Evolutionary conservation across 2,329 filamentous ascomycete species (phyloP), one percentile per base, ranked within the genome.

Genomic region (Ambrosiella cleistominuta): DNA sequence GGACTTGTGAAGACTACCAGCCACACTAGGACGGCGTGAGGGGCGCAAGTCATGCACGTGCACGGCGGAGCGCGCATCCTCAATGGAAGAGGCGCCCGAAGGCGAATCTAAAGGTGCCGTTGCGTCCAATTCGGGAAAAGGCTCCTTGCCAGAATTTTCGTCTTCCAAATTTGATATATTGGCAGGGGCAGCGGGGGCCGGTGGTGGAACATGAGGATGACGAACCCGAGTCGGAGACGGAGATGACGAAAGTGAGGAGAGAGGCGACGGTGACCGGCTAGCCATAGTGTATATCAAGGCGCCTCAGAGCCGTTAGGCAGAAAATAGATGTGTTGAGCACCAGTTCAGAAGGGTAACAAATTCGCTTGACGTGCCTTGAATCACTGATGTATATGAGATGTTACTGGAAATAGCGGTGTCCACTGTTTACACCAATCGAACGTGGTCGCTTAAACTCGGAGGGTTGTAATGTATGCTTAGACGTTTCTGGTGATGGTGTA

Each of bases 51-150:
- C 49, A 13, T 56, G 52, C 5, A 54, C 40, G 15, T 56, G 52
- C 4, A 61, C 56, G 5, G 53, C 40, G 5, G 59, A 61, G 3
- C 59, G 59, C 19, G 59, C 59, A n/a, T 61, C 59, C 35, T 61
- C 59, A 19, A 61, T 36, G 15, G 57, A 57, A 9, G 59, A 61
- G 53, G 57, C 59, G 44, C 45, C 45, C 19, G 44, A 49, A 11
- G 55, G 44, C 2, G 55, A 17, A 15, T 38, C 55, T 11, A 50
- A 38, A 7, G 55, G 44, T 12, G 36, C 44, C 12, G 8, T 44
- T 19, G 15, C 38, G 52, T 54, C 52, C 8, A 54, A n/a, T 7
- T 54, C 52, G 15, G 52, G 52, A 54, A 54, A 54, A 17, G 52
- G 52, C 37, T 54, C 52, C 35, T 54, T 54, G 37, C 37, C 52